These are phyloP conservation scores for Geum urbanum DNA, from an alignment of 306 rosid species.

Conservation along the genomic window DNA sequence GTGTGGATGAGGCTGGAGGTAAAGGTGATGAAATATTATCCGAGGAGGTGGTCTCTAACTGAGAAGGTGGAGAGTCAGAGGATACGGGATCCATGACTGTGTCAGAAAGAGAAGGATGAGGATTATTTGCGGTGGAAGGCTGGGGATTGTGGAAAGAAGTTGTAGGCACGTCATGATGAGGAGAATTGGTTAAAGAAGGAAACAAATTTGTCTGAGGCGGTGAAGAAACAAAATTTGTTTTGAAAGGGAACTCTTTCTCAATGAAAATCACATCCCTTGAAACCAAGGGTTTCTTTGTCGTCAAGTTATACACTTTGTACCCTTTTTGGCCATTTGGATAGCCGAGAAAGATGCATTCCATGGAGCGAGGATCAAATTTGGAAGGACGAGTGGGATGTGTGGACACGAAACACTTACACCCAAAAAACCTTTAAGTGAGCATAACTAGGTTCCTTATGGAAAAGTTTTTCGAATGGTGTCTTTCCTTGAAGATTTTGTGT, in stretches of 20 bases:
- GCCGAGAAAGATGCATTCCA: background rate
- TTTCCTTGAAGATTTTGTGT: background rate
- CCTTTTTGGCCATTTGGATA: constrained; percentile 9
- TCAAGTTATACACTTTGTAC: background rate
- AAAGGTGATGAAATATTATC: background rate
- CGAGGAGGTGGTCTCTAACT: background rate
- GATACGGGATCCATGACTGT: too few relatives aligned
- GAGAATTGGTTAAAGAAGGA: background rate
- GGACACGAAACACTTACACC: constrained; percentile 1
- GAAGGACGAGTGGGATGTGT: background rate
- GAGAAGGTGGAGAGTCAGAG: background rate
- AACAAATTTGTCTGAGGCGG: too few relatives aligned
- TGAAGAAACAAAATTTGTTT: too few relatives aligned
- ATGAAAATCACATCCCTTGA: background rate
- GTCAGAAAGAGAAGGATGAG: background rate
- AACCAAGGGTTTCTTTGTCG: background rate
- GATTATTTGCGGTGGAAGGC: background rate
- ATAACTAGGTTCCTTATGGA: background rate
- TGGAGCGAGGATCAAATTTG: background rate
- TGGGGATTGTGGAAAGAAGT: background rate
- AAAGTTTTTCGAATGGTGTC: background rate
- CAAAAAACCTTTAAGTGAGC: constrained; percentile 5
- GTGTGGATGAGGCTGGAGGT: background rate
- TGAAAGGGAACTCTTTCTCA: background rate
- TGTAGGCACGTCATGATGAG: background rate